These are phyloP conservation scores for Linaria vulgaris DNA, from an alignment of 257 asterid species.

Conservation along the genomic window DNA sequence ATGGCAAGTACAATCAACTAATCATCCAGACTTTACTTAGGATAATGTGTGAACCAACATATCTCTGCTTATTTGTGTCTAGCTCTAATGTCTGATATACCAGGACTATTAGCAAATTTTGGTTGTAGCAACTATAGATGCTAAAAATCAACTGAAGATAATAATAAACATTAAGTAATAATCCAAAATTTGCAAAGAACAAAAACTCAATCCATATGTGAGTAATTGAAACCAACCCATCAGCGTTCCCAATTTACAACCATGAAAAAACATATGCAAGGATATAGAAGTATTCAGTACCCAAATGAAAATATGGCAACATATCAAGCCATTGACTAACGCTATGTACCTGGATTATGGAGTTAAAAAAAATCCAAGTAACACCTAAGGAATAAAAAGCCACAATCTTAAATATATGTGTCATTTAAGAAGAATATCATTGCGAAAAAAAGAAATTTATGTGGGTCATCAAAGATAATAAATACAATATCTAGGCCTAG, in stretches of 20 bases:
- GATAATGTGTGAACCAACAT: neutral
- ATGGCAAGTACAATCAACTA: conserved; percentile 4
- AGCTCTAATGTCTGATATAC: no score
- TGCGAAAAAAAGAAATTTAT: conserved; percentile 6
- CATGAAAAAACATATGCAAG: neutral
- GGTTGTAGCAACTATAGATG: no score
- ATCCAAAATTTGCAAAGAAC: neutral
- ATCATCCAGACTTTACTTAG: conserved; percentile 9
- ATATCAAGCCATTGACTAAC: neutral
- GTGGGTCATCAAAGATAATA: neutral
- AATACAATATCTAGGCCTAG: neutral
- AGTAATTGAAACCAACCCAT: conserved; percentile 11
- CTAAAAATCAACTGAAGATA: neutral
- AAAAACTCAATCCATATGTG: conserved; percentile 3
- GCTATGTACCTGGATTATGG: neutral
- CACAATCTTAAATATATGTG: neutral
- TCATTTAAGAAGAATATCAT: conserved; percentile 10
- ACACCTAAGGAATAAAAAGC: conserved; percentile 7
- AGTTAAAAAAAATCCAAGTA: neutral
- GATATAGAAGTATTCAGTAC: neutral
- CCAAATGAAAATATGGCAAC: neutral
- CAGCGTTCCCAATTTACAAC: neutral
- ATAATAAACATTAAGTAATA: conserved; percentile 1
- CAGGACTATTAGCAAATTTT: no score
- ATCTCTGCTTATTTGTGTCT: conserved; percentile 8